Base-by-base conservation (phyloP, 495 filamentous ascomycete genomes). In the Penicillium psychrofluorescens region DNA sequence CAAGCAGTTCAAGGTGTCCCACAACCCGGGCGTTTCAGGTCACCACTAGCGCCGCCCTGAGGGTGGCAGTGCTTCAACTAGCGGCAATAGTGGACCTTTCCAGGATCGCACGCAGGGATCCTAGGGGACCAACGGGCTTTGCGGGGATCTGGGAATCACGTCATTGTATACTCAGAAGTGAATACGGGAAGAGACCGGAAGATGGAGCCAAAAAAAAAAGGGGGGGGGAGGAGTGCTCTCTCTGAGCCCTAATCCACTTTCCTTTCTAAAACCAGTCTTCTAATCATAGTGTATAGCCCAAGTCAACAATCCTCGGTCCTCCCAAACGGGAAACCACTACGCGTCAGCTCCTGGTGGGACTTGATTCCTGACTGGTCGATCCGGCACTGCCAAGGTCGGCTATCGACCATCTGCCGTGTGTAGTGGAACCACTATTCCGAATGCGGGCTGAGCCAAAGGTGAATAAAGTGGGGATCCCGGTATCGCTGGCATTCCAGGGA, bases 391-490 rank as follows among this genome's bases (percentile, higher is more conserved):
- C 66, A 67, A 70, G 64, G 45, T 62, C 62, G 66, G 63, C 66
- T 70, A 67, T 70, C 66, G 66, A 70, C 61, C 62, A 70, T 69
- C 66, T 69, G 66, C 66, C 66, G 66, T 64, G 51, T 48, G 45
- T 40, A 44, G 43, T 56, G 59, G 59, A 35, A 7, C 5, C 36
- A 32, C 30, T 22, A 15, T 15, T 6, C 12, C 11, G 37, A 44
- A 12, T 22, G 48, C 50, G 51, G 48, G 50, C 51, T 45, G 50
- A 56, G 50, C 51, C 32, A 34, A 34, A 54, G 50, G 51, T 50
- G 50, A 48, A 48, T 48, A 53, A 42, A 51, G 15, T 33, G 22
- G 22, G 4, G 22, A 22, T 22, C 22, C 22, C 22, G 22, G 22
- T 22, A 22, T 22, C 22, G 22, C 22, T 22, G 22, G 22, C 22